Conservation (phyloP, 2,329 filamentous ascomycete genomes). For the Penicillium sp. region DNA sequence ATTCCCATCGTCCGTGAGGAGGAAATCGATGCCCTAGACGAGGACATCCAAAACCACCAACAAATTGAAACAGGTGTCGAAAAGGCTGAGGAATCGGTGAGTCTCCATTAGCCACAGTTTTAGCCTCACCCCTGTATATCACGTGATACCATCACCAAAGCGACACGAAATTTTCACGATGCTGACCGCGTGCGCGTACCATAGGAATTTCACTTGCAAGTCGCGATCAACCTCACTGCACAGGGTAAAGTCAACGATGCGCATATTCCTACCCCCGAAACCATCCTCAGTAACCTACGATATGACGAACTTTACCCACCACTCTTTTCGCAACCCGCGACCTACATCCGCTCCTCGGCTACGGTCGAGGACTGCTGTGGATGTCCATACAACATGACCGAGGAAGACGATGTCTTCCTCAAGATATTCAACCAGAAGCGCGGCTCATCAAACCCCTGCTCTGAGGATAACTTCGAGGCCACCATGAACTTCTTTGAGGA, state of each 20-base stretch:
- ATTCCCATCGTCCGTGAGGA: slow-evolving; percentile 85
- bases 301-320: slow-evolving; percentile 88
- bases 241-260: slow-evolving; percentile 63
- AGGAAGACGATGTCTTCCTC: slow-evolving; percentile 84
- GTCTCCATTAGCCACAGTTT: slow-evolving; percentile 49
- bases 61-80: slow-evolving; percentile 96
- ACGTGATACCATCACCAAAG: slow-evolving; percentile 40
- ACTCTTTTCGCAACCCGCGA: slow-evolving; percentile 78
- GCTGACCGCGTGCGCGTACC: slow-evolving; percentile 23
- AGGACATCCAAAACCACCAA: slow-evolving; percentile 75
- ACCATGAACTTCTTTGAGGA: slow-evolving; percentile 96
- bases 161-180: slow-evolving; percentile 35
- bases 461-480: slow-evolving; percentile 89
- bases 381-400: slow-evolving; percentile 90
- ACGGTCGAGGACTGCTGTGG: slow-evolving; percentile 95
- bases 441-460: slow-evolving; percentile 64
- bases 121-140: slow-evolving; percentile 37
- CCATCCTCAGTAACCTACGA: slow-evolving; percentile 64
- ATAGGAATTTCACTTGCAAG: slow-evolving; percentile 94
- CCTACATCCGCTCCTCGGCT: slow-evolving; percentile 96
- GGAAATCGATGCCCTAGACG: slow-evolving; percentile 88
- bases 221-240: slow-evolving; percentile 67
- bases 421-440: slow-evolving; percentile 80
- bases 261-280: slow-evolving; percentile 69
- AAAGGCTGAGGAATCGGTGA: slow-evolving; percentile 94